These are phyloP conservation scores for Spizellomyces sp. DNA, from an alignment of 192 early-diverging fungal genomes.

Conservation along the genomic window DNA sequence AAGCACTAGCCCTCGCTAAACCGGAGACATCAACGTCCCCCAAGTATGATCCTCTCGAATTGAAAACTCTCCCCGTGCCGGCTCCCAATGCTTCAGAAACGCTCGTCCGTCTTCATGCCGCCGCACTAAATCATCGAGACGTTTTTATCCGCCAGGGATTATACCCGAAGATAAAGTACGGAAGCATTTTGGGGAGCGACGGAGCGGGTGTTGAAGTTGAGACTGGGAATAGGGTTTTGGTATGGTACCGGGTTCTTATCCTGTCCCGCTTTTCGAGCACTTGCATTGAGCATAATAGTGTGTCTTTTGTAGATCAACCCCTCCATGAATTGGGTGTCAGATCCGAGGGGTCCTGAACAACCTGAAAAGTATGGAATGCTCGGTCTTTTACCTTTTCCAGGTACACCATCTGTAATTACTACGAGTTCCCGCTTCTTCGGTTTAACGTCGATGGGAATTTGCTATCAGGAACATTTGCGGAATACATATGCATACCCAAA, in stretches of 20 bases:
- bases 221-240: conserved; percentile 29
- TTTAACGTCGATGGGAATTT: neutral
- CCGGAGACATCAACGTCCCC: neutral
- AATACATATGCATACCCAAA: conserved; percentile 51
- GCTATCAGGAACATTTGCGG: conserved; percentile 57
- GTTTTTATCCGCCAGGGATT: conserved; percentile 55
- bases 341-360: conserved; percentile 60
- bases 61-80: conserved; percentile 9
- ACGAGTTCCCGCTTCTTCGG: neutral
- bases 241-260: neutral
- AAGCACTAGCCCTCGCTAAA: conserved; percentile 8
- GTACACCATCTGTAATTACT: neutral
- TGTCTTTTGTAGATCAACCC: conserved; percentile 50
- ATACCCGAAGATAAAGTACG: conserved; percentile 55
- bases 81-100: neutral
- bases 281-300: neutral
- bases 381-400: conserved; percentile 42
- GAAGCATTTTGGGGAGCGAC: conserved; percentile 60
- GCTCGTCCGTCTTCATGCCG: conserved; percentile 31
- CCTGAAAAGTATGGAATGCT: conserved; percentile 37
- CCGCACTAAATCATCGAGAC: conserved; percentile 53
- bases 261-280: neutral
- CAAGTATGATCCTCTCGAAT: conserved; percentile 7
- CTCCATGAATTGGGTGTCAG: conserved; percentile 53
- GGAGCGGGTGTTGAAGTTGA: conserved; percentile 53